Evolutionary conservation across 805 yeast species (phyloP), one percentile per base, ranked within the genome.

Genomic region (Cyberlindnera mrakii): DNA sequence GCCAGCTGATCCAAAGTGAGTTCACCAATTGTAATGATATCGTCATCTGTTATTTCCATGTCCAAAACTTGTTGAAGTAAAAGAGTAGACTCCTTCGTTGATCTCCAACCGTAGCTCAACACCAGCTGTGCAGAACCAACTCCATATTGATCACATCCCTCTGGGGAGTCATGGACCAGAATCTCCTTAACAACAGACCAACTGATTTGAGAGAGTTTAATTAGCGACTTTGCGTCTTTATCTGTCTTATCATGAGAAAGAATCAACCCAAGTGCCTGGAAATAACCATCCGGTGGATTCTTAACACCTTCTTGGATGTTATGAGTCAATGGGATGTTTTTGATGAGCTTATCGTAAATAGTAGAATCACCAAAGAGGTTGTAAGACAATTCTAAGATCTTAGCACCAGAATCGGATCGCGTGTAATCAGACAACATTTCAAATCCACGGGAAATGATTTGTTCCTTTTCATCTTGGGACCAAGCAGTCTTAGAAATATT

Each of bases 381-480:
- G 70, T 16, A 82, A 46, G 54, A 80, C 72, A 53, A 39, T 35
- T 75, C 77, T 25, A 84, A 64, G 14, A 81, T 66, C 33, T 80
- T 74, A 0, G 96, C 89, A 8, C 90, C 96, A 19, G 86, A 82
- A 46, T 89, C 96, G 36, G 85, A 81, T 45, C 72, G 77, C 42
- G 89, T 77, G 42, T 67, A 67, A 30, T 57, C 57, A 4, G 32
- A 82, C 78, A 60, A 65, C 58, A 63, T 66, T 40, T 43, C 66
- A 55, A 44, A 62, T 10, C 63, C 67, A 39, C 51, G 65, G 23
- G 30, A 27, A 8, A 43, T 46, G 10, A 54, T 53, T 46, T 32
- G 46, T 30, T 35, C 30, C 29, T 45, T 50, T 19, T 51, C 46
- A 7, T 25, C 11, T 1, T 31, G 16, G 2, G 37, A 15, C 39